Base-by-base conservation (phyloP, 139 green algal species). In the Chlamydomonas sphaeroides region DNA sequence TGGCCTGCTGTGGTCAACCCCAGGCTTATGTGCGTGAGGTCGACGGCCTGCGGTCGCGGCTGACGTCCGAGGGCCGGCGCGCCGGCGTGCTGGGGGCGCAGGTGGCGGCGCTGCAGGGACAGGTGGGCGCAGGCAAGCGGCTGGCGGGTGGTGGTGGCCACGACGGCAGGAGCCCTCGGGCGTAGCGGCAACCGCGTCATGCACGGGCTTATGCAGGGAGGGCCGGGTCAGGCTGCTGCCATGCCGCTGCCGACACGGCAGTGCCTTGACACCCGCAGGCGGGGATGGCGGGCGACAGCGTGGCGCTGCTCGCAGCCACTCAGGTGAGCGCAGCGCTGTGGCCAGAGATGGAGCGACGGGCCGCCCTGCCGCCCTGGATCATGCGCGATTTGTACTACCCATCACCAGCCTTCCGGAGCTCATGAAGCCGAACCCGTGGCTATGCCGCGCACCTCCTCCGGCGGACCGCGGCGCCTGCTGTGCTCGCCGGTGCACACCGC, bases 21-120 rank as follows among this genome's bases (percentile, higher is more conserved):
- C 73, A 81, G 74, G 26, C 42, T 4, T 81, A 72, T 30, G 61
- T 49, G 8, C 56, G 59, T 41, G 75, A 82, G 32, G 59, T 82
- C 21, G 75, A 82, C 4, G 53, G 62, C 1, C 62, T 82, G 8
- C 42, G 45, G 1, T 6, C 36, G 11, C 75, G 23, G 75, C 61
- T 82, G 10, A 36, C 57, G 33, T 82, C 75, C 3, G 75, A 82
- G 61, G 75, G 59, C 10, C 39, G 75, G 42, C 75, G 75, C 18
- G 42, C 75, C n/a, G 75, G 75, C 11, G 75, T 82, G 62, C 75
- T 82, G 20, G 62, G 75, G 5, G 75, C 75, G 18, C 75, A 82
- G 39, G 62, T 82, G 6, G 45, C 62, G 1, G 75, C 75, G 23
- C 59, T 82, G 75, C 75, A 82, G 41, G 63, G 75, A 21, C 75